A percentile compares a stretch with the other conserved stretches of the same genome.
Evolutionary conservation across 1,284 basidiomycete genomes (phyloP).

Genomic region (Spongiforma sp.): DNA sequence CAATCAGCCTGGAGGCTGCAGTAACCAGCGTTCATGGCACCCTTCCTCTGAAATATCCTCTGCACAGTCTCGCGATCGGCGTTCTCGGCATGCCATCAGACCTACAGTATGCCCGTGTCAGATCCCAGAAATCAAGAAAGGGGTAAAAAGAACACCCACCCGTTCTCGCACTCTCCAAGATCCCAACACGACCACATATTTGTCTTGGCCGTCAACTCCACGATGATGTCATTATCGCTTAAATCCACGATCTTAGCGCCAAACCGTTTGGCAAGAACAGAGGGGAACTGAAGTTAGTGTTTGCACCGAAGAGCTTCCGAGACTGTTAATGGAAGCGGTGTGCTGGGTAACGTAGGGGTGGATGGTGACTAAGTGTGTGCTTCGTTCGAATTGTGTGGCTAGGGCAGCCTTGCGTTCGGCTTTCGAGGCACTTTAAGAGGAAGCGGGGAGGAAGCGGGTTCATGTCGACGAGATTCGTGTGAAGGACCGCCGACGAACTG

Average conservation of each 20-base stretch:
- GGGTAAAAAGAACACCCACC: constrained; percentile 46
- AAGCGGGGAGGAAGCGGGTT: constrained; percentile 1
- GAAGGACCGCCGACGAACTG: constrained; percentile 86
- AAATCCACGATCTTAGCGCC: constrained; percentile 93
- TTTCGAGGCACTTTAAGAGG: constrained; percentile 49
- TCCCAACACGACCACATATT: constrained; percentile 94
- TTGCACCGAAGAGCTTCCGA: constrained; percentile 89
- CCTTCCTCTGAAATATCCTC: constrained; percentile 54
- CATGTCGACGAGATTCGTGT: constrained; percentile 63
- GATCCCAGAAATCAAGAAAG: neutral
- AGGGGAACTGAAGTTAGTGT: constrained; percentile 88
- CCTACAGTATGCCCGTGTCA: constrained; percentile 55
- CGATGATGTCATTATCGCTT: constrained; percentile 92
- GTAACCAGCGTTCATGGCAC: constrained; percentile 78
- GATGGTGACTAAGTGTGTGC: constrained; percentile 47
- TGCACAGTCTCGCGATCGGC: constrained; percentile 74
- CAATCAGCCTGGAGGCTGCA: constrained; percentile 88
- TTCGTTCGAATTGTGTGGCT: constrained; percentile 77
- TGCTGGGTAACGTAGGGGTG: constrained; percentile 19
- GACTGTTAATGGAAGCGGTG: constrained; percentile 63
- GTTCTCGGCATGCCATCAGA: constrained; percentile 97
- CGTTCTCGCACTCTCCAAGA: constrained; percentile 93
- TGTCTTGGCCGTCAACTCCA: constrained; percentile 95
- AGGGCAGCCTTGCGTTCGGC: constrained; percentile 71
- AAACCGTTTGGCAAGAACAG: constrained; percentile 88